Conservation (phyloP, 2,329 filamentous ascomycete species). For the Ustilaginoidea virens region DNA sequence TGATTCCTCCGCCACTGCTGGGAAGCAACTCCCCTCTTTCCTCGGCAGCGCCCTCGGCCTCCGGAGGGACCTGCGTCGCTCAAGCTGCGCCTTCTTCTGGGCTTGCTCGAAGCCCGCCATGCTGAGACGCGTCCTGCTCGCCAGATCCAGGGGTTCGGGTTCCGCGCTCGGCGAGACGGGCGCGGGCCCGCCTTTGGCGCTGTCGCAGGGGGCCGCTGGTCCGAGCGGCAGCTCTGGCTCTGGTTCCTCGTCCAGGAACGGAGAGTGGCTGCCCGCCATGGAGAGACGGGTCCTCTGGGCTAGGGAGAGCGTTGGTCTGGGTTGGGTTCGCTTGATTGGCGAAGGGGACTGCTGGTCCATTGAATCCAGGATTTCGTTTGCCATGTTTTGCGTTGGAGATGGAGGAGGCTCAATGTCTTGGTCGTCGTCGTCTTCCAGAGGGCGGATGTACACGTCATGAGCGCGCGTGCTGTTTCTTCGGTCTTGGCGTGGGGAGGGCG, state of each 20-base stretch:
- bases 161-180: neutral
- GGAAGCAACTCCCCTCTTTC: constrained; percentile 30
- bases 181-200: neutral
- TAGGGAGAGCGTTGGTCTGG: constrained; percentile 44
- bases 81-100: constrained; percentile 43
- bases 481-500: too few species aligned
- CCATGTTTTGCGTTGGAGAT: constrained; percentile 33
- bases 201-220: constrained; percentile 3
- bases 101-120: constrained; percentile 48
- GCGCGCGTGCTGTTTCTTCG: too few species aligned
- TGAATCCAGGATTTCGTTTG: constrained; percentile 39
- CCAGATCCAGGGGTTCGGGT: constrained; percentile 28
- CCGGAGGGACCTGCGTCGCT: constrained; percentile 34
- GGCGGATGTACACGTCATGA: too few species aligned
- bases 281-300: constrained; percentile 69
- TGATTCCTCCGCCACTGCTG: constrained; percentile 30
- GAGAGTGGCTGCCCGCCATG: constrained; percentile 47
- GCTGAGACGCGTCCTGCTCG: constrained; percentile 41
- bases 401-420: constrained; percentile 1
- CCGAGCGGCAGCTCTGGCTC: constrained; percentile 12
- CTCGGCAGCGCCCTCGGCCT: constrained; percentile 24
- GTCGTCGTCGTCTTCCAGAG: neutral
- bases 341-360: constrained; percentile 41
- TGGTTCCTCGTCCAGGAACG: constrained; percentile 16
- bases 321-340: constrained; percentile 31